Conservation (phyloP, 164 flowering plant species). For the Houttuynia cordata region DNA sequence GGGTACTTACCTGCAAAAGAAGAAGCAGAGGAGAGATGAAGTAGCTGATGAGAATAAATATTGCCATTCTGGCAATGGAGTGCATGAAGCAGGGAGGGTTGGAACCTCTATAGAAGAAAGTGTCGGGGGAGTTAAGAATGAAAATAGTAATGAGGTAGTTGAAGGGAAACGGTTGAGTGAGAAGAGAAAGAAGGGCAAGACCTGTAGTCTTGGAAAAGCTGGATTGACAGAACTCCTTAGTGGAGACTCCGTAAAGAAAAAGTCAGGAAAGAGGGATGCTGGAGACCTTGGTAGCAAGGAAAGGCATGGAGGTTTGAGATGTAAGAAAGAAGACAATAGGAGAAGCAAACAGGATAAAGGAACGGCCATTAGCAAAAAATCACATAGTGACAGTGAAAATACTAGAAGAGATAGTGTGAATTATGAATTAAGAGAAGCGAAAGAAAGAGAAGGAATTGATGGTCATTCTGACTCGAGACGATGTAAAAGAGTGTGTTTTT, state of each 20-base stretch:
- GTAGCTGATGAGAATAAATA: not conserved
- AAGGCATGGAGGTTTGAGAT: not conserved
- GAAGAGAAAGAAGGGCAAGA: conserved; percentile 3
- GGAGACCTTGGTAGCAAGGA: not conserved
- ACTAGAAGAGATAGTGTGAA: too few relatives aligned
- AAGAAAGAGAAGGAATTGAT: not conserved
- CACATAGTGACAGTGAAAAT: conserved; percentile 2
- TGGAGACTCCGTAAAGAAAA: not conserved
- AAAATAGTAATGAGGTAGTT: not conserved
- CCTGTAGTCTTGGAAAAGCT: not conserved
- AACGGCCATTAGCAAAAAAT: not conserved
- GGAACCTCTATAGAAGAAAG: not conserved
- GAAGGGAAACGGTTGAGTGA: not conserved
- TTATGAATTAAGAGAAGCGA: not conserved
- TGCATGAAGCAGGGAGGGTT: not conserved
- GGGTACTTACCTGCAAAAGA: not conserved
- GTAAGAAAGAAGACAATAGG: conserved; percentile 5
- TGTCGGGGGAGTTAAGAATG: not conserved
- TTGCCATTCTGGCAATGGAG: not conserved
- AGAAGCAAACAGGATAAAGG: not conserved
- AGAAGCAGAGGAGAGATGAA: not conserved
- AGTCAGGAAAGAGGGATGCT: not conserved
- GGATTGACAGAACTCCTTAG: not conserved
- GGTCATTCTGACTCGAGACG: not conserved
- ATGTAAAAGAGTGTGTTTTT: conserved; percentile 1